phyloP scores from a whole-genome alignment of 2,329 filamentous ascomycete species.

The Trichoderma atrobrunneum region DNA sequence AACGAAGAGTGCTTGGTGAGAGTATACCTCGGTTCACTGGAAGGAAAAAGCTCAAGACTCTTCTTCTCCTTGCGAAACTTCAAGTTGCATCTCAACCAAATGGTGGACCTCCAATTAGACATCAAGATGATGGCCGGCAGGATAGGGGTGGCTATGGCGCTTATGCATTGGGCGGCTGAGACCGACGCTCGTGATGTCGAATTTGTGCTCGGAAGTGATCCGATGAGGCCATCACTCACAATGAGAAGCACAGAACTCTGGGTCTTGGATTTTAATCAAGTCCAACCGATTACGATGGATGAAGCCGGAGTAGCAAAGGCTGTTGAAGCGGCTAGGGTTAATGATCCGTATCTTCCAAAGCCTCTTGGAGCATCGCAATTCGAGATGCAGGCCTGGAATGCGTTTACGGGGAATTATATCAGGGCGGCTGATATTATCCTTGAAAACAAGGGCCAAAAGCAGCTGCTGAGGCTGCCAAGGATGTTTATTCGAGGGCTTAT shows the following conservation, averaged over 20 bases:
- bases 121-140: constrained; percentile 22
- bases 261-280: constrained; percentile 34
- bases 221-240: not conserved
- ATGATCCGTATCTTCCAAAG: constrained; percentile 27
- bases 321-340: constrained; percentile 23
- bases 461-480: not conserved
- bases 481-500: constrained; percentile 17
- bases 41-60: not conserved
- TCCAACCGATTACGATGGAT: constrained; percentile 25
- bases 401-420: constrained; percentile 17
- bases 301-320: constrained; percentile 22
- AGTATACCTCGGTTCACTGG: constrained; percentile 24
- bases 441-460: not conserved
- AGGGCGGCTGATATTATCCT: not conserved
- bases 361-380: constrained; percentile 10
- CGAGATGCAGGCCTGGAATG: constrained; percentile 19
- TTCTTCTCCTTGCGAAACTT: constrained; percentile 34
- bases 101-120: constrained; percentile 27
- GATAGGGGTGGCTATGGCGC: constrained; percentile 30
- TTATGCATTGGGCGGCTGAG: constrained; percentile 33
- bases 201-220: constrained; percentile 32
- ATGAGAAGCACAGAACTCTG: not conserved
- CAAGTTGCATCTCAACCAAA: constrained; percentile 33
- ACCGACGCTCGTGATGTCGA: constrained; percentile 33
- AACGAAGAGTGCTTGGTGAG: constrained; percentile 28